A percentile compares a stretch with the other conserved stretches of the same genome.
These are phyloP conservation scores for Tricholoma flavovirens DNA, from an alignment of 768 basidiomycete species.

Conservation along the genomic window DNA sequence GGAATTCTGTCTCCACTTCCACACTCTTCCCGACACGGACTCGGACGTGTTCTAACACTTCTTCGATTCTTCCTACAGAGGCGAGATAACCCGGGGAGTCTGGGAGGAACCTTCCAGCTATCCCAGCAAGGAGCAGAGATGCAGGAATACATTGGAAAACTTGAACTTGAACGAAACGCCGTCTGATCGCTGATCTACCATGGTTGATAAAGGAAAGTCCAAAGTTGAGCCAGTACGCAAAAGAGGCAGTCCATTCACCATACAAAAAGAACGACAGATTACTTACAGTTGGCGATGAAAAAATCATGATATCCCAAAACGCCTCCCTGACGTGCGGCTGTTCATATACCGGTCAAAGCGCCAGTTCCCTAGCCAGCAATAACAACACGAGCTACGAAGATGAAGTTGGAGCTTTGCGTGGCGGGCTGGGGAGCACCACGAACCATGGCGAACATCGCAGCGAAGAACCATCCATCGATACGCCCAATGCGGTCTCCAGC, in stretches of 20 bases:
- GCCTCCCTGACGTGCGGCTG: neutral
- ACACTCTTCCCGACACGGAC: neutral
- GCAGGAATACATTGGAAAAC: neutral
- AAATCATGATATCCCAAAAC: neutral
- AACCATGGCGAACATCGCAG: neutral
- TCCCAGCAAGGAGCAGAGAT: neutral
- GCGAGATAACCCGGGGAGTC: neutral
- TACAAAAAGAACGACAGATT: neutral
- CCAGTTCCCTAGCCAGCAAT: neutral
- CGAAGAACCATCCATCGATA: neutral
- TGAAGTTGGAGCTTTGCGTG: neutral
- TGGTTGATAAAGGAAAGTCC: neutral
- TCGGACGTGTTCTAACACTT: neutral
- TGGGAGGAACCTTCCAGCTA: neutral
- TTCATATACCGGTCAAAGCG: no score
- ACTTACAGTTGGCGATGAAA: neutral
- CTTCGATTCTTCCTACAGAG: neutral
- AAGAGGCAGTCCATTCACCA: neutral
- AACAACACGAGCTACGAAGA: neutral
- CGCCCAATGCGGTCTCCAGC: neutral
- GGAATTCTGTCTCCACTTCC: neutral
- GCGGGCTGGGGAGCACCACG: neutral
- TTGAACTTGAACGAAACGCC: neutral
- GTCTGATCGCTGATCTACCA: neutral
- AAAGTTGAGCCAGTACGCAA: neutral